phyloP scores from a whole-genome alignment of 768 basidiomycete species.

The Erythrobasidium yunnanense region DNA sequence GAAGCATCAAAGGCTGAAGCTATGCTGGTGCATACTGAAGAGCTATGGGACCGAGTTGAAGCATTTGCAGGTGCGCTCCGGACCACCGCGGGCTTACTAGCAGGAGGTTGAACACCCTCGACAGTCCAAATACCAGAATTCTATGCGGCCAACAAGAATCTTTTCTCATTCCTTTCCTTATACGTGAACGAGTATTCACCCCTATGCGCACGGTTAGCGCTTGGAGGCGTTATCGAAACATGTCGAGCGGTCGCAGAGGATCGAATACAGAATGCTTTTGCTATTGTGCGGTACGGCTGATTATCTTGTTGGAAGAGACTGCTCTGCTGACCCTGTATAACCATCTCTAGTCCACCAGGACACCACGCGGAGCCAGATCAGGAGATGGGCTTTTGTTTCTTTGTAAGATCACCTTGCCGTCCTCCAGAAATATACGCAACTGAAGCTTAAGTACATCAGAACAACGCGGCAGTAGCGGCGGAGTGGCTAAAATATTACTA shows the following conservation, averaged over 20 bases:
- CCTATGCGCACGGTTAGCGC: conserved; percentile 71
- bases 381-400: conserved; percentile 99
- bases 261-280: conserved; percentile 73
- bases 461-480: conserved; percentile 89
- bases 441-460: too few relatives aligned
- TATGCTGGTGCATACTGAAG: conserved; percentile 76
- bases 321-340: too few relatives aligned
- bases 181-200: conserved; percentile 83
- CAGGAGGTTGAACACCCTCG: too few relatives aligned
- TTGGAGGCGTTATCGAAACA: conserved; percentile 89
- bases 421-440: neutral
- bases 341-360: conserved; percentile 70
- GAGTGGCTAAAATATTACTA: conserved; percentile 59
- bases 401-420: conserved; percentile 40
- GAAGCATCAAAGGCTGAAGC: conserved; percentile 66
- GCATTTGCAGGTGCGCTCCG: conserved; percentile 70
- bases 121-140: neutral
- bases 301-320: too few relatives aligned
- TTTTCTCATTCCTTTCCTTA: conserved; percentile 82
- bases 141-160: conserved; percentile 48
- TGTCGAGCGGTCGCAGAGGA: conserved; percentile 71
- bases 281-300: conserved; percentile 59
- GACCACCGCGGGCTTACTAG: too few relatives aligned
- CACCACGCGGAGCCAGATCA: conserved; percentile 98
- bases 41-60: conserved; percentile 82